Evolutionary conservation across 2,329 filamentous ascomycete genomes (phyloP), one percentile per base, ranked within the genome.

Genomic region (Pezicula radicicola): DNA sequence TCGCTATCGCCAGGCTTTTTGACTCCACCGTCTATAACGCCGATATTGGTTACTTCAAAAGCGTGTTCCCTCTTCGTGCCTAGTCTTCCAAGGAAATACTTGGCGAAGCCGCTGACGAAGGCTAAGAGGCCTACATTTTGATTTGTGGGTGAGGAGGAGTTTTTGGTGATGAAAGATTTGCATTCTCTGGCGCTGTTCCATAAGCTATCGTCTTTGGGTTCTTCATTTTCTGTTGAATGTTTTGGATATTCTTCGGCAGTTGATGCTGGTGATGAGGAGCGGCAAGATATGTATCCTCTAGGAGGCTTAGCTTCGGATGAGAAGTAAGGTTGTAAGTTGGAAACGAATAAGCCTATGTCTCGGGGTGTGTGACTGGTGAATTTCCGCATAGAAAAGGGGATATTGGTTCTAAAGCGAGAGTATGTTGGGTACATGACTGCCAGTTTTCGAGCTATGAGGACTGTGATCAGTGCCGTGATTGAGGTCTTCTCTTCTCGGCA

Each of bases 11-110:
- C 6, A 47, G 48, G 21, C 13, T 18, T 21, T 41, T 41, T 18
- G 16, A 48, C 27, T 3, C 54, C 56, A 21, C 59, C 57, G 54
- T 65, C 60, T 16, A 78, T 58, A 25, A 70, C 68, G 1, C 80
- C 80, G 15, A 82, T 56, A 60, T 83, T 84, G 53, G 76, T 80
- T 6, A 83, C 59, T 54, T 77, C 75, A 73, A 78, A 83, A 1
- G 76, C 74, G 3, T 59, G 58, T 2, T 68, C 62, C 9, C 78
- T 71, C 12, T 66, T 58, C 49, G 68, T 63, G 1, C 77, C 77
- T 15, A 80, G 60, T 57, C 73, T 74, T 1, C 63, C 60, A 4
- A 59, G 54, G 56, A 74, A 75, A 54, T 70, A 75, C 2, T 60
- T 58, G 37, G 65, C 62, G 66, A 74, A 77, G 66, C 83, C 72